Base-by-base conservation (phyloP, 2,329 filamentous ascomycete species). In the Zymoseptoria crescenta region DNA sequence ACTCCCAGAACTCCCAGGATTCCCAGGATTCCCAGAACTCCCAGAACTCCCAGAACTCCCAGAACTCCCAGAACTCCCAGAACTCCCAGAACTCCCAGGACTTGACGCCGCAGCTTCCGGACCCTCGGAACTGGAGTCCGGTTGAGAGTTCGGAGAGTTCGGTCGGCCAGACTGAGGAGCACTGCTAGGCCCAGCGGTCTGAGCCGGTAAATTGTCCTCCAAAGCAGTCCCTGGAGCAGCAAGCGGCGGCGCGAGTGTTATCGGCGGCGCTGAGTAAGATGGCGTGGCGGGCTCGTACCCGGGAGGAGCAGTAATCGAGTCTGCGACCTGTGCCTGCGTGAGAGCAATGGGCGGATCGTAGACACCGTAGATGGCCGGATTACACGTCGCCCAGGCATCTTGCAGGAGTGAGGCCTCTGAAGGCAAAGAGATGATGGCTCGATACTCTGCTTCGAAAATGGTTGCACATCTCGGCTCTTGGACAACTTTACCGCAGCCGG, bases 371-470 rank as follows among this genome's bases (percentile, higher is more conserved):
- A 63, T 57, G 16, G 58, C 57, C 3, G 60, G 57, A 19, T 55
- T 55, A 51, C 62, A 64, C 8, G 56, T 52, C 45, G 54, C 55
- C 62, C 62, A 64, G 1, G 52, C 55, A 16, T 52, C 55, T 20
- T 62, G 59, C 24, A 64, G 51, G 6, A 54, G 59, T 28, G 59
- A 57, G 8, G 62, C 57, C n/a, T 64, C 51, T 4, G 57, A 52
- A n/a, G 63, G 63, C 8, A 62, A 24, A 8, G 56, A 59, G 9
- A 65, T 55, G 7, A 59, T 53, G 10, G 63, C 55, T 5, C 56
- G 58, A 52, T 64, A 65, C 16, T 51, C 53, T n/a, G 57, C 63
- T 45, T 65, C 62, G 28, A 62, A 62, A 21, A 65, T 61, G 1
- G 63, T 65, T 13, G 54, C 56, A 55, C 63, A 65, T 35, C 62